A percentile compares a stretch with the other conserved stretches of the same genome.
phyloP scores from a whole-genome alignment of 2,329 filamentous ascomycete species.

The Pseudocercospora eumusae region DNA sequence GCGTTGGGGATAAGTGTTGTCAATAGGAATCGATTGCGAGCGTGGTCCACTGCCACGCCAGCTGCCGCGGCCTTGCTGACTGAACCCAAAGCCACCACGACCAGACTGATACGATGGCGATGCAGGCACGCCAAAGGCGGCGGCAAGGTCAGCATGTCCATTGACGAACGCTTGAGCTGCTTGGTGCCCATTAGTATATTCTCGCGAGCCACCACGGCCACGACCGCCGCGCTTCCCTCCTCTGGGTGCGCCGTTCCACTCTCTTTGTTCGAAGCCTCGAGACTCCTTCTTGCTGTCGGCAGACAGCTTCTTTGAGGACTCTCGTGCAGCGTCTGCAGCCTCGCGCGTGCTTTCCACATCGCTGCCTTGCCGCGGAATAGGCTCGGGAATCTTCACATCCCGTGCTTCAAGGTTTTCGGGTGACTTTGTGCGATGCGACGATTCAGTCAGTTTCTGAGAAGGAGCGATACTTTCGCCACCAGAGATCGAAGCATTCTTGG shows the following conservation, averaged over 20 bases:
- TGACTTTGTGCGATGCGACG: constrained; percentile 25
- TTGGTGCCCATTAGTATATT: constrained; percentile 38
- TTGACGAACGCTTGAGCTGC: constrained; percentile 22
- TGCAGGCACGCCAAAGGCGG: constrained; percentile 30
- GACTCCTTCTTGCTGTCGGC: constrained; percentile 31
- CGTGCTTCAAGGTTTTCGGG: constrained; percentile 24
- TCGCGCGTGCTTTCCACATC: constrained; percentile 15
- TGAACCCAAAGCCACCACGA: constrained; percentile 33
- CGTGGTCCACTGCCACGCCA: constrained; percentile 54
- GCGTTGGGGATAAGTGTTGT: constrained; percentile 51
- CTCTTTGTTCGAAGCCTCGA: constrained; percentile 31
- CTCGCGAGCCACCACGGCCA: constrained; percentile 38
- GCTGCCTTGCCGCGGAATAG: constrained; percentile 25
- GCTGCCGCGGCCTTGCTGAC: constrained; percentile 44
- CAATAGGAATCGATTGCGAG: constrained; percentile 63
- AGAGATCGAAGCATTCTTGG: constrained; percentile 7
- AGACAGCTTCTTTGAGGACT: constrained; percentile 21
- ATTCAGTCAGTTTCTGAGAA: constrained; percentile 13
- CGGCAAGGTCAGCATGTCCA: constrained; percentile 32
- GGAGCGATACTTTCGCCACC: not conserved
- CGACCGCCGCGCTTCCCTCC: constrained; percentile 38
- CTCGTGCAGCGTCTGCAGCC: constrained; percentile 15
- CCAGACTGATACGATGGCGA: constrained; percentile 35
- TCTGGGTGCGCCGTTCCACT: constrained; percentile 29
- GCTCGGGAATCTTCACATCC: constrained; percentile 26